phyloP scores from a whole-genome alignment of 192 early-diverging fungal species.

The Coemansia sp. region DNA sequence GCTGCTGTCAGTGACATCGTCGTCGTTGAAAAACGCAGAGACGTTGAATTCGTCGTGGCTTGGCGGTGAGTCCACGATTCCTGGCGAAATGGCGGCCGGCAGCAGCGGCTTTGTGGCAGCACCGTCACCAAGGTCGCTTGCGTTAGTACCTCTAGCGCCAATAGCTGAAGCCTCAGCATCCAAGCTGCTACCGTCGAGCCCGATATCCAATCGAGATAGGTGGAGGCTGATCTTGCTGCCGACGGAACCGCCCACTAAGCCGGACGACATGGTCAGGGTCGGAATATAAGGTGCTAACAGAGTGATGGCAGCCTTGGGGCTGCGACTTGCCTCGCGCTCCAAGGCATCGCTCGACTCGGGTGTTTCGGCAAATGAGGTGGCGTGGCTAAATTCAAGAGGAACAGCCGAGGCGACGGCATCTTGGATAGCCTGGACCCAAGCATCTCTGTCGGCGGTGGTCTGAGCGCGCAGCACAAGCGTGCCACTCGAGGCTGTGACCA shows the following conservation, averaged over 20 bases:
- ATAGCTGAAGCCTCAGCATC: not conserved
- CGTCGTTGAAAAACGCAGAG: slow-evolving; percentile 30
- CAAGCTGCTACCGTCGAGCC: not conserved
- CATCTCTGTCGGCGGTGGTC: slow-evolving; percentile 16
- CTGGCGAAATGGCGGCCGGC: not conserved
- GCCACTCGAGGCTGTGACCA: slow-evolving; percentile 11
- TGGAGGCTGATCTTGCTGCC: not conserved
- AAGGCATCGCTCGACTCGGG: not conserved
- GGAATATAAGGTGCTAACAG: not conserved
- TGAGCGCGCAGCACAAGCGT: slow-evolving; percentile 32
- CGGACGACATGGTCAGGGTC: not conserved
- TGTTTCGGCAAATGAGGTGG: not conserved
- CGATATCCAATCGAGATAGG: not conserved
- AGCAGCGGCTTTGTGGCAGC: not conserved
- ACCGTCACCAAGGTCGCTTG: not conserved
- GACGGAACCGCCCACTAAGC: not conserved
- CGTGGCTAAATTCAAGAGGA: not conserved
- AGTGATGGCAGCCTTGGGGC: not conserved
- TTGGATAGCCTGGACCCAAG: slow-evolving; percentile 20
- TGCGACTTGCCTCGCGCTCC: not conserved
- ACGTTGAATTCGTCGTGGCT: slow-evolving; percentile 29
- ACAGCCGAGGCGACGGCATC: not conserved
- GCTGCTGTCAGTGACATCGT: not conserved
- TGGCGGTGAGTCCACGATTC: not conserved
- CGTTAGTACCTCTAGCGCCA: not conserved